phyloP scores from a whole-genome alignment of 345 rosid genomes.

The Camelina laxa region DNA sequence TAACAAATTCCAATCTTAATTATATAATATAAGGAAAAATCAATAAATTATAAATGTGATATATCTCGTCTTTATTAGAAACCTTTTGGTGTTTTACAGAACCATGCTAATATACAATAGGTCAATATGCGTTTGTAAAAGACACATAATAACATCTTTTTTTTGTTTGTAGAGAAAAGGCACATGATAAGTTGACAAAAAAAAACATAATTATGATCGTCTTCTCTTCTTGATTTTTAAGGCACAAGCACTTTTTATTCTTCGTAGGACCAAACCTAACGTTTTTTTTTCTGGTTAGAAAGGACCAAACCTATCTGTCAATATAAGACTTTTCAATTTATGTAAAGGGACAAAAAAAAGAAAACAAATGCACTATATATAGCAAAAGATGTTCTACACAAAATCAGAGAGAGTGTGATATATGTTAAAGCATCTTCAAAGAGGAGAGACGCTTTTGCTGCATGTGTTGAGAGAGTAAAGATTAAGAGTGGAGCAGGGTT shows the following conservation, averaged over 20 bases:
- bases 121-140: conserved; percentile 22
- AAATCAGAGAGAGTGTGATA: no score
- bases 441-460: no score
- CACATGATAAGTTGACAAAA: conserved; percentile 19
- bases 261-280: conserved; percentile 9
- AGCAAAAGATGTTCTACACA: no score
- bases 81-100: conserved; percentile 11
- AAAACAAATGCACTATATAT: conserved; percentile 32
- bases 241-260: not conserved
- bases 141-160: no score
- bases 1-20: conserved; percentile 7
- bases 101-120: conserved; percentile 8
- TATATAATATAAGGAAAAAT: not conserved
- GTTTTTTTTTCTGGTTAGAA: conserved; percentile 10
- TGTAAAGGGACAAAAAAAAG: not conserved
- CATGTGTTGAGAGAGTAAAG: no score
- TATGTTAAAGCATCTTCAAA: no score
- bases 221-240: not conserved
- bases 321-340: conserved; percentile 11
- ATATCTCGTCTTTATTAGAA: conserved; percentile 13
- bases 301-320: conserved; percentile 33
- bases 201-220: conserved; percentile 14
- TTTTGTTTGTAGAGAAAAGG: not conserved
- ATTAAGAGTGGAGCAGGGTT: no score
- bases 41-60: not conserved